These are phyloP conservation scores for Suillus americanus DNA, from an alignment of 768 basidiomycete species.

Conservation along the genomic window DNA sequence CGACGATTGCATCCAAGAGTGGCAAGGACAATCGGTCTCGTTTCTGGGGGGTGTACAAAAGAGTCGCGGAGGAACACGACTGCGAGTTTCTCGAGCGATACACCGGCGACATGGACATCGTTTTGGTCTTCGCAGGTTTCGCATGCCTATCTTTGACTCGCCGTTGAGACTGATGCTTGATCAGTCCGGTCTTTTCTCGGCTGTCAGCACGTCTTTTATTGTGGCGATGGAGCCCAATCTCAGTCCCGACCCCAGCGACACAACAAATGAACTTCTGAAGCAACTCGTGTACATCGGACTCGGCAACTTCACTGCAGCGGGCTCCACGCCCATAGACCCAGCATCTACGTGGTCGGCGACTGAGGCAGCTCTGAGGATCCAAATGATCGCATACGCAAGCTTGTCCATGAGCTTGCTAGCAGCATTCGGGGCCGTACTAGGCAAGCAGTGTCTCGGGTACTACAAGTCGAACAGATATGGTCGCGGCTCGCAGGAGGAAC, in stretches of 20 bases:
- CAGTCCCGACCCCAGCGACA: conserved; percentile 11
- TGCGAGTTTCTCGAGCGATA: conserved; percentile 16
- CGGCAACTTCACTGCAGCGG: not conserved
- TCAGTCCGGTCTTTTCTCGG: conserved; percentile 17
- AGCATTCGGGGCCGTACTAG: conserved; percentile 13
- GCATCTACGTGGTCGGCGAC: not conserved
- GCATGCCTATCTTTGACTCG: not conserved
- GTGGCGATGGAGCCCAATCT: conserved; percentile 10
- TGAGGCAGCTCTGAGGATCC: not conserved
- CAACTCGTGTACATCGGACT: conserved; percentile 8
- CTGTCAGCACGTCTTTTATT: conserved; percentile 14
- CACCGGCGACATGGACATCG: conserved; percentile 17
- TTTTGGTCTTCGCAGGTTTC: conserved; percentile 22
- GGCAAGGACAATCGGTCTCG: not conserved
- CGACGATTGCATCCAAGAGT: not conserved
- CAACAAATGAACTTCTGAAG: conserved; percentile 13
- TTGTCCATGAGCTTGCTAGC: not conserved
- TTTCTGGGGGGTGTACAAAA: conserved; percentile 15
- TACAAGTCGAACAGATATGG: not conserved
- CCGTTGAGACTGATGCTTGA: not conserved
- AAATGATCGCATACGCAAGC: not conserved
- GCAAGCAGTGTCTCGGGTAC: conserved; percentile 17
- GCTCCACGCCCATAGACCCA: not conserved
- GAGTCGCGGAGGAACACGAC: conserved; percentile 17
- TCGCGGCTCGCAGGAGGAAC: conserved; percentile 10